Conservation (phyloP, 371 early-diverging fungal species). For the Phascolomyces articulosus region DNA sequence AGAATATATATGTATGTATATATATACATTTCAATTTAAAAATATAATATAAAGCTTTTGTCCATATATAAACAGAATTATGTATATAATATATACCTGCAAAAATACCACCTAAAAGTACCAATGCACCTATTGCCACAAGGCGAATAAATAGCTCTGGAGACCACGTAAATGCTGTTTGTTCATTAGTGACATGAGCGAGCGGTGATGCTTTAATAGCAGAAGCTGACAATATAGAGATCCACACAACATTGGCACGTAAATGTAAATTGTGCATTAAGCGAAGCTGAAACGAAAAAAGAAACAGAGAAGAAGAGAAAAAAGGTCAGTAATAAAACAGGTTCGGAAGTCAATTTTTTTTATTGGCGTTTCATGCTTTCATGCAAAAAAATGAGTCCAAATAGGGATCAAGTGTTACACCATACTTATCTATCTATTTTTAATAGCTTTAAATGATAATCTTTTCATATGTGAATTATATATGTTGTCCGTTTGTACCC, state of each 20-base stretch:
- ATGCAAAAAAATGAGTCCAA: not conserved
- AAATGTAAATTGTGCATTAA: not conserved
- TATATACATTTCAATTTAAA: no score
- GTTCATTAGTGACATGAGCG: not conserved
- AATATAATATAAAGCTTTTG: no score
- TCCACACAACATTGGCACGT: constrained; percentile 2
- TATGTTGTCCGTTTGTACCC: no score
- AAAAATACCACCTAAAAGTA: constrained; percentile 63
- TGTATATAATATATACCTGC: constrained; percentile 62
- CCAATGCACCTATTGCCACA: constrained; percentile 43
- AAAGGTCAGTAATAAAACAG: not conserved
- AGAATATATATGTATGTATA: no score
- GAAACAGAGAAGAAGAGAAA: not conserved
- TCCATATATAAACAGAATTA: no score
- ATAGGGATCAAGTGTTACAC: no score
- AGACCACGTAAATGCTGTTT: not conserved
- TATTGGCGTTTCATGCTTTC: not conserved
- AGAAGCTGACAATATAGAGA: not conserved
- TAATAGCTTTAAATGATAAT: no score
- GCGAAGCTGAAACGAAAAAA: not conserved
- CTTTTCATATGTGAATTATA: no score
- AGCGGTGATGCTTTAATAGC: not conserved
- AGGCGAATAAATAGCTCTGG: constrained; percentile 37
- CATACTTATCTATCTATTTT: no score
- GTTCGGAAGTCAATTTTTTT: not conserved